These are phyloP conservation scores for Podila epicladia DNA, from an alignment of 192 early-diverging fungal species.

Conservation along the genomic window DNA sequence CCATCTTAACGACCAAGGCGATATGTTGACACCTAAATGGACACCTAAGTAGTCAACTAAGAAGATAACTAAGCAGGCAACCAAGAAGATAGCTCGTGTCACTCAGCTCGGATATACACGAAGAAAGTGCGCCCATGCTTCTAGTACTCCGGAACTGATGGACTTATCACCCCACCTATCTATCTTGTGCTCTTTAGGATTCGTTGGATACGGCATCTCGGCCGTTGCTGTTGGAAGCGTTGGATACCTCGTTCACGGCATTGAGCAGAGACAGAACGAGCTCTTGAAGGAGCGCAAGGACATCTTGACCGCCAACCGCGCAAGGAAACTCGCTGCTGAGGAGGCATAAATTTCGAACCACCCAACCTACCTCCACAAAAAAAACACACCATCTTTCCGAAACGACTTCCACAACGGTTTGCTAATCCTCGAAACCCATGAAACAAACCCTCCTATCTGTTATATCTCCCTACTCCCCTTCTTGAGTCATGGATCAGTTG, in stretches of 20 bases:
- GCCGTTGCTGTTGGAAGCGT: conserved; percentile 24
- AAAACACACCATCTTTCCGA: neutral
- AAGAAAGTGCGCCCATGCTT: no score
- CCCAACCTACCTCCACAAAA: neutral
- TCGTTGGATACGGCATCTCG: conserved; percentile 37
- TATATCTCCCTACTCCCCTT: conserved; percentile 3
- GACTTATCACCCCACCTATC: neutral
- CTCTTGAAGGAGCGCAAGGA: conserved; percentile 48
- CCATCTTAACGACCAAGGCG: no score
- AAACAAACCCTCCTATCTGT: neutral
- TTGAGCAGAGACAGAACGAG: conserved; percentile 48
- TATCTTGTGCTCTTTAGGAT: conserved; percentile 10
- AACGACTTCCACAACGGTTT: no score
- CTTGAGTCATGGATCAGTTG: no score
- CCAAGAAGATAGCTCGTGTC: no score
- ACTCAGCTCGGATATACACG: no score
- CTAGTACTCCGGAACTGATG: no score
- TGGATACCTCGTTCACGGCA: conserved; percentile 31
- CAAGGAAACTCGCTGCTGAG: conserved; percentile 34
- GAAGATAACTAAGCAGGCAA: no score
- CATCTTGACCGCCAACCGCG: conserved; percentile 39
- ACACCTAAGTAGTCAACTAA: no score
- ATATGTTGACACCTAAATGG: no score
- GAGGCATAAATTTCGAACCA: conserved; percentile 7
- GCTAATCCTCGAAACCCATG: no score